Evolutionary conservation across 164 flowering plant genomes (phyloP), one percentile per base, ranked within the genome.

Genomic region (Magnolia sinica): DNA sequence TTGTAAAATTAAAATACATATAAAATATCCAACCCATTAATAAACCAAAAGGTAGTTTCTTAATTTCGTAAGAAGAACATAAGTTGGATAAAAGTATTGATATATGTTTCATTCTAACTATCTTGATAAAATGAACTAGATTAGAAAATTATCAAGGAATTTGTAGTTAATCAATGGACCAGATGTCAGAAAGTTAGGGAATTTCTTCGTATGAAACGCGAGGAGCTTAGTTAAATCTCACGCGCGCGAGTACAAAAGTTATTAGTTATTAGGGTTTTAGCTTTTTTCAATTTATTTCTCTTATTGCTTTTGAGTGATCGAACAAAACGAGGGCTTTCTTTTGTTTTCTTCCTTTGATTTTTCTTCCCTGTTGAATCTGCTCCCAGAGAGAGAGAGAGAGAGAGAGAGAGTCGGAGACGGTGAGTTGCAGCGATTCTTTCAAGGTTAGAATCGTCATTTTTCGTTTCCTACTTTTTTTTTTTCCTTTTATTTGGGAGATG

Each of bases 251-350:
- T 10, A 13, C 3, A 16, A 55, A 55, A 55, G 7, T 10, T 0
- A 55, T 55, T 16, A 16, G 0, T 9, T 8, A 0, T 55, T 55
- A 55, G 61, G 61, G 61, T 55, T 55, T 55, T 55, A 1, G 61
- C 20, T 68, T 68, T 77, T 77, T 68, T 71, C 75, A 77, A 58
- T 76, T 64, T 73, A 72, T 76, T 77, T 55, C 51, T 49, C 74
- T 49, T 24, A 75, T 79, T 52, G 63, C 68, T 73, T 73, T 66
- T 73, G 73, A 8, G 61, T 0, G 16, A 55, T 55, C 18, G 61
- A 55, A 55, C 61, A 55, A 55, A 55, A 55, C 18, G 61, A 55
- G 61, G 61, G 61, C 31, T 13, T 2, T 76, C 69, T 75, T 27
- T 63, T 51, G 50, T n/a, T 64, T 16, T 51, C 23, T 55, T 58